These are phyloP conservation scores for Ascochyta koolunga DNA, from an alignment of 2,329 filamentous ascomycete species.

Conservation along the genomic window DNA sequence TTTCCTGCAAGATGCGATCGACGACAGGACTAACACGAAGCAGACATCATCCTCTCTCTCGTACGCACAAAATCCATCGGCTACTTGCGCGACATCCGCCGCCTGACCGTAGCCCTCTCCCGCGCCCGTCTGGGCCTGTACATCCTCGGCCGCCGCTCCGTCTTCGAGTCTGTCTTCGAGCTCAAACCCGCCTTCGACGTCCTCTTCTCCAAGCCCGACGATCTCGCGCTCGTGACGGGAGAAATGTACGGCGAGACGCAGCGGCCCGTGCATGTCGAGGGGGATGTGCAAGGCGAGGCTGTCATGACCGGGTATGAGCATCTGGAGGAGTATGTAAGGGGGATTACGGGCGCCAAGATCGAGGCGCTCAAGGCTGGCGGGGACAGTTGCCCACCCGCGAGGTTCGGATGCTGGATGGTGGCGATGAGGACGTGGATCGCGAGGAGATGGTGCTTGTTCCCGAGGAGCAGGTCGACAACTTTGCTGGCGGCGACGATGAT, in stretches of 20 bases:
- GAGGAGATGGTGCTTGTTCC: slow-evolving; percentile 40
- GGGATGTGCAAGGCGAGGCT: slow-evolving; percentile 58
- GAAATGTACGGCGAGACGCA: slow-evolving; percentile 78
- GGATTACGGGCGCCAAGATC: slow-evolving; percentile 84
- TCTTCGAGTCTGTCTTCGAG: slow-evolving; percentile 90
- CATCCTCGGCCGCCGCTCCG: slow-evolving; percentile 82
- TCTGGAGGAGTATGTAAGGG: slow-evolving; percentile 91
- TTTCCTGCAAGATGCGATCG: background rate
- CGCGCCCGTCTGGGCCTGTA: slow-evolving; percentile 91
- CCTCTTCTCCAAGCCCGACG: slow-evolving; percentile 77
- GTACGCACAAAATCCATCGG: slow-evolving; percentile 87
- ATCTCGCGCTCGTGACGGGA: slow-evolving; percentile 78
- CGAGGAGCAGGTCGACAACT: slow-evolving; percentile 13
- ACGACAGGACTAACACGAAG: slow-evolving; percentile 8
- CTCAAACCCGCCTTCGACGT: slow-evolving; percentile 84
- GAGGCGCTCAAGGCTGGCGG: slow-evolving; percentile 59
- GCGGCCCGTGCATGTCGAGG: slow-evolving; percentile 49
- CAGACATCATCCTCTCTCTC: slow-evolving; percentile 91
- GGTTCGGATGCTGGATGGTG: slow-evolving; percentile 42
- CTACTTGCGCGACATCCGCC: slow-evolving; percentile 90
- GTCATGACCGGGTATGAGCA: slow-evolving; percentile 93
- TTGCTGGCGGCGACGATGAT: slow-evolving; percentile 1
- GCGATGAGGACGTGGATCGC: slow-evolving; percentile 32
- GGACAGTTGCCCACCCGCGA: slow-evolving; percentile 45
- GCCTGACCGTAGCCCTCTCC: slow-evolving; percentile 92